Percentiles rank a stretch among this genome's conserved stretches.
phyloP scores from a whole-genome alignment of 208 protist genomes.

The Wallacemonas rigidus region DNA sequence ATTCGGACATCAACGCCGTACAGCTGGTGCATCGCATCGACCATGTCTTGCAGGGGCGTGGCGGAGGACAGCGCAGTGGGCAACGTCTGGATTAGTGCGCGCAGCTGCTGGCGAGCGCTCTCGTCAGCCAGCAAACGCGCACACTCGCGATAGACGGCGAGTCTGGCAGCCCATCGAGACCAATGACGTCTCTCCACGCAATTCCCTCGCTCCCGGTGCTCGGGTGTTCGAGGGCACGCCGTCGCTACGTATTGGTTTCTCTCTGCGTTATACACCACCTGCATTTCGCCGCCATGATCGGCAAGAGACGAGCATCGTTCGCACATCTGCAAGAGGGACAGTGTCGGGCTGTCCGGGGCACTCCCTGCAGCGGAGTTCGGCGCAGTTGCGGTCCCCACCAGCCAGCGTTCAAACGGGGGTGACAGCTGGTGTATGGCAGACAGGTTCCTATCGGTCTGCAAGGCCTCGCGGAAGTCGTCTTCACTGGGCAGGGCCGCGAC shows the following conservation, averaged over 20 bases:
- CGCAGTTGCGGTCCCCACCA: no score
- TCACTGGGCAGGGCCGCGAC: constrained; percentile 29
- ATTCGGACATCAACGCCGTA: constrained; percentile 29
- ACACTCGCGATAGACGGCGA: neutral
- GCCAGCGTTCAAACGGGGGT: neutral
- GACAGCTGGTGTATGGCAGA: neutral
- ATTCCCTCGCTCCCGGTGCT: no score
- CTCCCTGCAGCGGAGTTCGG: no score
- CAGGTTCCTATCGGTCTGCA: constrained; percentile 16
- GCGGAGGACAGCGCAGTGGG: constrained; percentile 16
- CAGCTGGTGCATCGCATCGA: constrained; percentile 20
- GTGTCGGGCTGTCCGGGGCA: no score
- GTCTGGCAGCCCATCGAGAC: neutral
- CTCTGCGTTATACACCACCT: no score
- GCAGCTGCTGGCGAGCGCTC: neutral
- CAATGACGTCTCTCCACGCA: neutral
- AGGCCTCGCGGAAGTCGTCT: constrained; percentile 26
- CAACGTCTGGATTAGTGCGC: constrained; percentile 3
- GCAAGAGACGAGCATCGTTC: no score
- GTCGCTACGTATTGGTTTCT: no score
- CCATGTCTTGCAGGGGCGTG: neutral
- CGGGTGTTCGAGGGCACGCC: no score
- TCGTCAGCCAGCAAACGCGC: neutral
- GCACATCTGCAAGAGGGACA: no score
- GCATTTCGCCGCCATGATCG: no score